Evolutionary conservation across 2,329 filamentous ascomycete species (phyloP).

Genomic region (Mariannaea elegans): DNA sequence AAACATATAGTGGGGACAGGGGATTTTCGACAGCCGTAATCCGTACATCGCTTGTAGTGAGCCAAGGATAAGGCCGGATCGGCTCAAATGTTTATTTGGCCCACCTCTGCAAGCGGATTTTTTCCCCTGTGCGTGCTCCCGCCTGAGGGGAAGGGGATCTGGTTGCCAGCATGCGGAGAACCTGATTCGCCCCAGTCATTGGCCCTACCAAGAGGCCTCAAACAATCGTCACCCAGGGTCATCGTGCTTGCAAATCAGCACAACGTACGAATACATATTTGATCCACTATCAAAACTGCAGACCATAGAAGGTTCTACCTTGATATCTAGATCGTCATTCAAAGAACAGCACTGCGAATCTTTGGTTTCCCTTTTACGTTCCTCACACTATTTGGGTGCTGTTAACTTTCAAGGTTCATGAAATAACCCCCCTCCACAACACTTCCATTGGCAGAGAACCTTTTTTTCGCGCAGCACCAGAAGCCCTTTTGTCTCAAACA

Average conservation of each 20-base stretch:
- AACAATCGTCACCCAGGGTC: too few relatives aligned
- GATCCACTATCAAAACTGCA: too few relatives aligned
- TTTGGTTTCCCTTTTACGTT: too few relatives aligned
- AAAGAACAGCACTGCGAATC: too few relatives aligned
- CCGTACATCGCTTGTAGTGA: constrained; percentile 4
- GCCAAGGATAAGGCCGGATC: constrained; percentile 9
- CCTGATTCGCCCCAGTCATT: neutral
- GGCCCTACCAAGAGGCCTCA: too few relatives aligned
- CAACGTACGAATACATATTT: too few relatives aligned
- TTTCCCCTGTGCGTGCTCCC: neutral
- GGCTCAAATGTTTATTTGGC: constrained; percentile 15
- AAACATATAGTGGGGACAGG: constrained; percentile 2
- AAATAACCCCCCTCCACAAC: too few relatives aligned
- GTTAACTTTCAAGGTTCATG: too few relatives aligned
- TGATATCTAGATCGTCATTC: too few relatives aligned
- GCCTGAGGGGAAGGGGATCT: constrained; percentile 1
- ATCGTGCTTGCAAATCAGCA: too few relatives aligned
- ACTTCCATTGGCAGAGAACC: neutral
- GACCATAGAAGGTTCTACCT: too few relatives aligned
- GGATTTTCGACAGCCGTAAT: constrained; percentile 6
- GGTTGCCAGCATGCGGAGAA: constrained; percentile 2
- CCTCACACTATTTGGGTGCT: too few relatives aligned
- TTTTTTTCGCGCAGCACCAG: neutral
- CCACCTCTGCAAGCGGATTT: constrained; percentile 15
- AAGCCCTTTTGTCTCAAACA: neutral